Conservation (phyloP, 768 basidiomycete genomes). For the Leccinum subtestaceum region DNA sequence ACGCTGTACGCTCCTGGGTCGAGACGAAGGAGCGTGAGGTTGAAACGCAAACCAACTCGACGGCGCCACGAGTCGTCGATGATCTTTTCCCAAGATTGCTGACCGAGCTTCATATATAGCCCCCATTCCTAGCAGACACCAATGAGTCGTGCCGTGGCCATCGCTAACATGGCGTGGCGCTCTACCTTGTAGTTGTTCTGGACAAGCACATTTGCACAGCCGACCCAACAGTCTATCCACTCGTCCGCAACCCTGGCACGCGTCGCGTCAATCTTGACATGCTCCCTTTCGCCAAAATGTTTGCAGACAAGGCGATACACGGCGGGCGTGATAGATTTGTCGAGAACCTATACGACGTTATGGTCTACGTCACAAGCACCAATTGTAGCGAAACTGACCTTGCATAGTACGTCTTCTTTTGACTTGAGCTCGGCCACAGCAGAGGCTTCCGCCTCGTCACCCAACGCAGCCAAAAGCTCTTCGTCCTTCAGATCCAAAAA, state of each 20-base stretch:
- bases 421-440: constrained; percentile 30
- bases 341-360: constrained; percentile 42
- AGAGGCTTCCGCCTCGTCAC: constrained; percentile 30
- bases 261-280: constrained; percentile 17
- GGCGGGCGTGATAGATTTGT: constrained; percentile 46
- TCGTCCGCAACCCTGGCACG: constrained; percentile 42
- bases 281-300: constrained; percentile 38
- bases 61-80: constrained; percentile 49
- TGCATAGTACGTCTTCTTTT: constrained; percentile 49
- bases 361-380: not conserved
- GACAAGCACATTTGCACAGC: constrained; percentile 61
- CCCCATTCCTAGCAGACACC: constrained; percentile 53
- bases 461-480: constrained; percentile 53
- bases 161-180: constrained; percentile 9
- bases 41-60: constrained; percentile 62
- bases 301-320: constrained; percentile 55
- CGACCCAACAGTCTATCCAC: constrained; percentile 73
- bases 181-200: constrained; percentile 46
- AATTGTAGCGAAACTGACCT: constrained; percentile 36
- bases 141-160: not conserved
- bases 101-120: constrained; percentile 49
- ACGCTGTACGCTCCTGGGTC: constrained; percentile 64
- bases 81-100: constrained; percentile 55
- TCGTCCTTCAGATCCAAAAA: constrained; percentile 64
- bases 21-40: constrained; percentile 51